A percentile compares a stretch with the other conserved stretches of the same genome.
Conservation (phyloP, 2,329 filamentous ascomycete genomes). For the Emergomyces africanus region DNA sequence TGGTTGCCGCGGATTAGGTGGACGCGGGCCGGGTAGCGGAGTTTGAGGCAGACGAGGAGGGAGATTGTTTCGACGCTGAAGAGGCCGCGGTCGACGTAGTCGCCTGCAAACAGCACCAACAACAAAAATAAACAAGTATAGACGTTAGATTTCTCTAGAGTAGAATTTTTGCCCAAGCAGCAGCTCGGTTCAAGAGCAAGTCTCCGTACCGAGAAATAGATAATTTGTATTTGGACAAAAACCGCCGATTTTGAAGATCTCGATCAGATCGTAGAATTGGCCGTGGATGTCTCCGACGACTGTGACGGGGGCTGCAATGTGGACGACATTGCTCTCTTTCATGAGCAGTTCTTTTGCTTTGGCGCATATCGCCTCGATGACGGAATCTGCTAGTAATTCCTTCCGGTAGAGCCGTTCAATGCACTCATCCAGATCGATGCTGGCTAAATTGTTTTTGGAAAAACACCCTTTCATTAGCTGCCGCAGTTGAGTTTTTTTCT, state of each 20-base stretch:
- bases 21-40: conserved; percentile 90
- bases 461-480: not conserved
- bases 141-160: no score
- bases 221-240: conserved; percentile 98
- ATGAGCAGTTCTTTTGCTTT: conserved; percentile 98
- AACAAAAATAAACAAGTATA: not conserved
- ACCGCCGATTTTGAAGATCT: conserved; percentile 97
- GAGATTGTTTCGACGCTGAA: conserved; percentile 99
- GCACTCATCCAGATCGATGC: conserved; percentile 97
- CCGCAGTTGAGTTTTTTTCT: not conserved
- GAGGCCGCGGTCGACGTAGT: conserved; percentile 96
- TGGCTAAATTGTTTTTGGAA: conserved; percentile 44
- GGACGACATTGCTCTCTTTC: conserved; percentile 99
- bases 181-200: not conserved
- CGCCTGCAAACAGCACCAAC: conserved; percentile 42
- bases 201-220: conserved; percentile 72
- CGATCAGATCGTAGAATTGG: conserved; percentile 97
- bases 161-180: not conserved
- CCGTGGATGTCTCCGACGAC: conserved; percentile 98
- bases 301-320: conserved; percentile 88
- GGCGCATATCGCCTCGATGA: conserved; percentile 97
- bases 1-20: conserved; percentile 96
- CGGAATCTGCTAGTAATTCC: conserved; percentile 90
- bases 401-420: conserved; percentile 95
- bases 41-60: conserved; percentile 88